Percentiles rank a stretch among this genome's conserved stretches.
Evolutionary conservation across 495 filamentous ascomycete genomes (phyloP).

Genomic region (Glonium stellatum): DNA sequence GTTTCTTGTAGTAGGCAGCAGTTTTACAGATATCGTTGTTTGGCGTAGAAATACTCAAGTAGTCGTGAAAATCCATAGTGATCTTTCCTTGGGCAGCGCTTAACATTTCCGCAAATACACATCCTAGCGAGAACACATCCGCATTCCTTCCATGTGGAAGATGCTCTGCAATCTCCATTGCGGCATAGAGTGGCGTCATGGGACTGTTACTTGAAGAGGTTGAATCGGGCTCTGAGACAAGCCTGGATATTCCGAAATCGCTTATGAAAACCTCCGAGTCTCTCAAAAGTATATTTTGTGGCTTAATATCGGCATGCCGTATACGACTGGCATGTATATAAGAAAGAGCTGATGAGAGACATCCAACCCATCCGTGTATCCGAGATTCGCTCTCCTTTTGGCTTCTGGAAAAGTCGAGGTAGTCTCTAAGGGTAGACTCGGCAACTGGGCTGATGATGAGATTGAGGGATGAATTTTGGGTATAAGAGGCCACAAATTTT

Average conservation of each 20-base stretch:
- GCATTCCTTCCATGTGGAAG: slow-evolving; percentile 17
- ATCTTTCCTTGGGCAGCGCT: slow-evolving; percentile 9
- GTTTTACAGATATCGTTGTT: not conserved
- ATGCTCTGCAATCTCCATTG: slow-evolving; percentile 15
- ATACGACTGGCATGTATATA: slow-evolving; percentile 17
- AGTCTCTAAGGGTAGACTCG: slow-evolving; percentile 11
- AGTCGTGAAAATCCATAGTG: slow-evolving; percentile 3
- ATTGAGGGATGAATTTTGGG: slow-evolving; percentile 8
- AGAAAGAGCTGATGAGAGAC: slow-evolving; percentile 20
- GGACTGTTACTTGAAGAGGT: slow-evolving; percentile 21
- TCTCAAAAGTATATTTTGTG: slow-evolving; percentile 15
- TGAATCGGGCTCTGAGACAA: slow-evolving; percentile 21
- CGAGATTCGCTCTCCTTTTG: not conserved
- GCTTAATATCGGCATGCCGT: slow-evolving; percentile 22
- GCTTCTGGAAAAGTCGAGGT: not conserved
- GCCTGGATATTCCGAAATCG: slow-evolving; percentile 21
- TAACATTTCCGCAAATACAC: slow-evolving; percentile 19
- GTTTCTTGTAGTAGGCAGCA: slow-evolving; percentile 9
- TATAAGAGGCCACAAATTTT: slow-evolving; percentile 13
- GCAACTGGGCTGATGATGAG: slow-evolving; percentile 21
- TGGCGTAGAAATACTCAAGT: slow-evolving; percentile 8
- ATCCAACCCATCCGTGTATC: slow-evolving; percentile 16
- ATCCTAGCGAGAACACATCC: slow-evolving; percentile 22
- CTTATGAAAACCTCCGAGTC: slow-evolving; percentile 12
- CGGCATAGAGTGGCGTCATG: slow-evolving; percentile 19